A percentile compares a stretch with the other conserved stretches of the same genome.
These are phyloP conservation scores for Sphaerulina populicola DNA, from an alignment of 2,329 filamentous ascomycete genomes.

Conservation along the genomic window DNA sequence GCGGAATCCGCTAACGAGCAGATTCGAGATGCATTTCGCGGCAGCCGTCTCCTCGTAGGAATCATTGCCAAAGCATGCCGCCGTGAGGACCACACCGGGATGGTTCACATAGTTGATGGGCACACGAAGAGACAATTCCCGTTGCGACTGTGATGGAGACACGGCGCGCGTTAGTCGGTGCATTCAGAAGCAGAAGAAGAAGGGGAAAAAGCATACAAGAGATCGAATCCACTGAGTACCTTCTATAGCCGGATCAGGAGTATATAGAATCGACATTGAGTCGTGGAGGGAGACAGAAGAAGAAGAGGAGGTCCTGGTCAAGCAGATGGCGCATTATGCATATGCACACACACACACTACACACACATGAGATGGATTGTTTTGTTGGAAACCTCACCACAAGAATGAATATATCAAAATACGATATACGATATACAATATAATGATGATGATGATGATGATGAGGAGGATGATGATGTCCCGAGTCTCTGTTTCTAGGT, in stretches of 20 bases:
- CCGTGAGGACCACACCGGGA: slow-evolving; percentile 49
- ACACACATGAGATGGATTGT: too few relatives aligned
- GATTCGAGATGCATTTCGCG: slow-evolving; percentile 53
- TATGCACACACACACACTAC: not conserved
- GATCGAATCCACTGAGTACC: not conserved
- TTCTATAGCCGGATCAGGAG: slow-evolving; percentile 7
- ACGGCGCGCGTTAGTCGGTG: not conserved
- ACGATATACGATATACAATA: too few relatives aligned
- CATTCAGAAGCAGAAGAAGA: too few relatives aligned
- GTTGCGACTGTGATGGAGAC: slow-evolving; percentile 44
- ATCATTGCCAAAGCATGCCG: slow-evolving; percentile 49
- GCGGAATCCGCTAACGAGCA: slow-evolving; percentile 52
- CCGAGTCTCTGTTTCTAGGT: too few relatives aligned
- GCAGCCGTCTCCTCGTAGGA: slow-evolving; percentile 47
- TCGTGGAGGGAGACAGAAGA: not conserved
- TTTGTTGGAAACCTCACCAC: too few relatives aligned
- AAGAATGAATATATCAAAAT: too few relatives aligned
- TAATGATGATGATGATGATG: too few relatives aligned
- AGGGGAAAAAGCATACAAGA: not conserved
- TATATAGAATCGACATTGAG: slow-evolving; percentile 7
- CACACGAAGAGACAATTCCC: slow-evolving; percentile 52
- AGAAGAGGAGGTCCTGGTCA: not conserved
- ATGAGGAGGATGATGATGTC: too few relatives aligned
- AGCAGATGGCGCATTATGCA: not conserved
- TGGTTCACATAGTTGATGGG: slow-evolving; percentile 56